Percentiles rank a stretch among this genome's conserved stretches.
Conservation (phyloP, 163 green algal genomes). For the Scenedesmus sp. region DNA sequence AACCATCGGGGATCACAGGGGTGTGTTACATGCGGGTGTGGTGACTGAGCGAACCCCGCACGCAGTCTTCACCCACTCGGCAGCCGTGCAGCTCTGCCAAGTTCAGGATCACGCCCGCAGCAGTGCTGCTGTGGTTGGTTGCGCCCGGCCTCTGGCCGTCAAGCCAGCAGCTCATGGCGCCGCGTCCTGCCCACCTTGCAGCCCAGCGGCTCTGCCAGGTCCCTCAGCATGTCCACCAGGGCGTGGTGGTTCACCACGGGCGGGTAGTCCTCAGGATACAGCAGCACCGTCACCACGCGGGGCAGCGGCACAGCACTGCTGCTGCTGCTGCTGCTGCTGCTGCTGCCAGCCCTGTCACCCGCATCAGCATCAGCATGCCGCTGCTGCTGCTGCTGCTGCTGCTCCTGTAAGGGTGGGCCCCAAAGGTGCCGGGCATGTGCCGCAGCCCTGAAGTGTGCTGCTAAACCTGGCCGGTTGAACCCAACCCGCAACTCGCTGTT, state of each 20-base stretch:
- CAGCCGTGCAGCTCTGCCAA: no score
- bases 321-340: constrained; percentile 53
- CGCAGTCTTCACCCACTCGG: no score
- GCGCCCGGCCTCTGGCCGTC: no score
- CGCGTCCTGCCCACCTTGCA: constrained; percentile 65
- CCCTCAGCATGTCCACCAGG: constrained; percentile 66
- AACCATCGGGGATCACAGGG: no score
- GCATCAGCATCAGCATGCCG: not conserved
- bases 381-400: constrained; percentile 3
- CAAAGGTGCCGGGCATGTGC: constrained; percentile 28
- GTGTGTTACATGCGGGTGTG: no score
- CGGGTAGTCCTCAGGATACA: constrained; percentile 63
- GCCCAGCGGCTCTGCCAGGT: constrained; percentile 63
- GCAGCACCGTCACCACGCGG: constrained; percentile 58
- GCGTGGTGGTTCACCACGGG: constrained; percentile 59
- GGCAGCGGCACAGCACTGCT: constrained; percentile 4
- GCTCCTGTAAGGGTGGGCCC: not conserved
- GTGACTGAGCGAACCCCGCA: no score
- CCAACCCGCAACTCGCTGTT: not conserved
- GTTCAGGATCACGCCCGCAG: no score
- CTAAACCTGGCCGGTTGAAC: constrained; percentile 8
- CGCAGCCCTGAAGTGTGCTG: constrained; percentile 4
- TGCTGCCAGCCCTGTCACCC: no score
- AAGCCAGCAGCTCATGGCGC: no score
- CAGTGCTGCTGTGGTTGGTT: no score